Base-by-base conservation (phyloP, 345 rosid species). In the Draba incana region DNA sequence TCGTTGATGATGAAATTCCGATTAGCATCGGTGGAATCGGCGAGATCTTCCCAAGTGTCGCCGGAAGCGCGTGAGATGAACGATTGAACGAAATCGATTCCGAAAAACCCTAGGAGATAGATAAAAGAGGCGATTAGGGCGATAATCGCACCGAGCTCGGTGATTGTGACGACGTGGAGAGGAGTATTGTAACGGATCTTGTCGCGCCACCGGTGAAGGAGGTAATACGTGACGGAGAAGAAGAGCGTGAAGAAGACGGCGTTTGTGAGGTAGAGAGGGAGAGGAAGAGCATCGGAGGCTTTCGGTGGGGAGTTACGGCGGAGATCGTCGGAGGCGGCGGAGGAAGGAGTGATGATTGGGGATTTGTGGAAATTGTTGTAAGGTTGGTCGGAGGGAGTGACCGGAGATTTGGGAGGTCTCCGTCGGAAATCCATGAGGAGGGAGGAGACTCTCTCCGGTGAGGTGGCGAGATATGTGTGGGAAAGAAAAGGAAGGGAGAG, bases 131-230 rank as follows among this genome's bases (percentile, higher is more conserved):
- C 96, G 73, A 84, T 74, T 42, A 92, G 84, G 33, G 92, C 83
- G 57, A 89, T 70, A 30, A 92, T 74, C 69, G 94, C 96, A 41
- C 78, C 84, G 57, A 89, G 84, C 57, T 92, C 98, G 31, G 93
- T 71, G 58, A 87, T 64, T 5, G 88, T 87, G 51, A 92, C 87
- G 62, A 87, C 85, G 56, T 92, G 98, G 53, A 92, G 98, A 6
- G 96, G 98, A 0, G 92, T 82, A 25, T 88, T 84, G 76, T 61
- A 81, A 44, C 96, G 96, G 88, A 87, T 92, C 94, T 92, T 92
- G 57, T 92, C 94, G 10, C 96, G 88, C 98, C 98, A 92, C 3
- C 98, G 82, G 72, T 81, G 92, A 76, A 92, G 94, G 38, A 92
- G 88, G 55, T 76, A 89, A 54, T 92, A 92, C 1, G 90, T 92